phyloP scores from a whole-genome alignment of 2,329 filamentous ascomycete genomes.

The Fusarium burgessii region DNA sequence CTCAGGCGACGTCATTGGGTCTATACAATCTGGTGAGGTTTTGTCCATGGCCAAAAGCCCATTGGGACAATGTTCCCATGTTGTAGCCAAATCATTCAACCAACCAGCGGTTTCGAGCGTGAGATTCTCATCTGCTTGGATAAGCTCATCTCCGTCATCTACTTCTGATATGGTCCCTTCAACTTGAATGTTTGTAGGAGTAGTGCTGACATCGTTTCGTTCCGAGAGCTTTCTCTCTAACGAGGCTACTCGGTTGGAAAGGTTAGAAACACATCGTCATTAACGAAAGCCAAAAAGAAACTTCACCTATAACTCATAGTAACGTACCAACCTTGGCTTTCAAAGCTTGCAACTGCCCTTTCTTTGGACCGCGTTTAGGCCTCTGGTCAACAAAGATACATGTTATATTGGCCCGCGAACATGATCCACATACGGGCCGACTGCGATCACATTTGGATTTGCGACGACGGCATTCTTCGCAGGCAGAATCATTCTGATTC shows the following conservation, averaged over 20 bases:
- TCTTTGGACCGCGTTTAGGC: too few relatives aligned
- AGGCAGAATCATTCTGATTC: too few relatives aligned
- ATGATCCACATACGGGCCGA: too few relatives aligned
- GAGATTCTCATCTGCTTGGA: not conserved
- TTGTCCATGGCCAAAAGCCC: not conserved
- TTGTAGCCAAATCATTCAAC: not conserved
- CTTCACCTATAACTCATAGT: not conserved
- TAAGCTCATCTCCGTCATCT: not conserved
- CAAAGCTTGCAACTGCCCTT: too few relatives aligned
- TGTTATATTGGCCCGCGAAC: too few relatives aligned
- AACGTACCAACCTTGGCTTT: too few relatives aligned
- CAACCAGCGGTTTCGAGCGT: not conserved
- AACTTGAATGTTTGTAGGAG: not conserved
- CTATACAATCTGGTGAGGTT: not conserved
- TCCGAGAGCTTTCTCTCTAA: not conserved
- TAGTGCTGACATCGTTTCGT: not conserved
- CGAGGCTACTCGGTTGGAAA: not conserved
- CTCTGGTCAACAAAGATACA: too few relatives aligned
- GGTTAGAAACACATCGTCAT: not conserved
- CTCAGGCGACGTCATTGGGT: not conserved
- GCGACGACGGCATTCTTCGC: too few relatives aligned
- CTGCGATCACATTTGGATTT: too few relatives aligned
- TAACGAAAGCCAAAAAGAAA: not conserved
- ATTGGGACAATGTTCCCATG: not conserved
- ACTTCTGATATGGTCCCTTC: not conserved